A percentile compares a stretch with the other conserved stretches of the same genome.
Evolutionary conservation across 1,284 basidiomycete species (phyloP).

Genomic region (Rhodotorula glutinis): DNA sequence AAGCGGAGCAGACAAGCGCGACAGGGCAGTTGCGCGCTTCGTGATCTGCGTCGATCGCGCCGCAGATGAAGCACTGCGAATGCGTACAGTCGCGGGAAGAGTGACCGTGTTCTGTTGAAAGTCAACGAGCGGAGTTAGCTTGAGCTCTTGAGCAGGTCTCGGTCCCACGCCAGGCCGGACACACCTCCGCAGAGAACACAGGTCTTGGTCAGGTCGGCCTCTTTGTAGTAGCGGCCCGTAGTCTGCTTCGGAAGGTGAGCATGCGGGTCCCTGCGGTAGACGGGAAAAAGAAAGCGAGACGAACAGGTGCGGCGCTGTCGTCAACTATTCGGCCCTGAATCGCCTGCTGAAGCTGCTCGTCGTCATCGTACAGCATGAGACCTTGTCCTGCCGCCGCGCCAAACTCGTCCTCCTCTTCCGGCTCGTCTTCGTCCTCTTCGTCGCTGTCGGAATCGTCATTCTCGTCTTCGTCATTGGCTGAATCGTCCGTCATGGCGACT

Average conservation of each 20-base stretch:
- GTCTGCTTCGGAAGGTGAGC: constrained; percentile 12
- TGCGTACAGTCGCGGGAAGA: constrained; percentile 38
- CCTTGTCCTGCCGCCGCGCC: constrained; percentile 3
- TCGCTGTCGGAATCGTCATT: not conserved
- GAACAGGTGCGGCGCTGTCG: constrained; percentile 33
- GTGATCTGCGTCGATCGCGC: constrained; percentile 35
- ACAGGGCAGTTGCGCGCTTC: constrained; percentile 40
- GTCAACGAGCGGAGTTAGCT: not conserved
- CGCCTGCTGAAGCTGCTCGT: constrained; percentile 28
- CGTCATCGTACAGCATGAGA: constrained; percentile 26
- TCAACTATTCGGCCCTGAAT: constrained; percentile 37
- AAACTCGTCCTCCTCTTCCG: not conserved
- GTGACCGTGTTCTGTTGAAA: constrained; percentile 32
- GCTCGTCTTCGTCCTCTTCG: constrained; percentile 5
- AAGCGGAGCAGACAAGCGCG: constrained; percentile 31
- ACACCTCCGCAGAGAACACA: constrained; percentile 38
- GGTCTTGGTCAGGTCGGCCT: constrained; percentile 36
- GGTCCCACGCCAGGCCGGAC: not conserved
- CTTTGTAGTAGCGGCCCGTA: constrained; percentile 39
- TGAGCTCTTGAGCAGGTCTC: no score
- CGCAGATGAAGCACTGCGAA: constrained; percentile 40
- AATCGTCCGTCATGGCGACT: constrained; percentile 13
- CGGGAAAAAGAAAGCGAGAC: not conserved
- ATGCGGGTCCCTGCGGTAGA: not conserved
- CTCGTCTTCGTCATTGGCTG: constrained; percentile 1